Base-by-base conservation (phyloP, 305 asterid genomes). In the Ilex paraguariensis region DNA sequence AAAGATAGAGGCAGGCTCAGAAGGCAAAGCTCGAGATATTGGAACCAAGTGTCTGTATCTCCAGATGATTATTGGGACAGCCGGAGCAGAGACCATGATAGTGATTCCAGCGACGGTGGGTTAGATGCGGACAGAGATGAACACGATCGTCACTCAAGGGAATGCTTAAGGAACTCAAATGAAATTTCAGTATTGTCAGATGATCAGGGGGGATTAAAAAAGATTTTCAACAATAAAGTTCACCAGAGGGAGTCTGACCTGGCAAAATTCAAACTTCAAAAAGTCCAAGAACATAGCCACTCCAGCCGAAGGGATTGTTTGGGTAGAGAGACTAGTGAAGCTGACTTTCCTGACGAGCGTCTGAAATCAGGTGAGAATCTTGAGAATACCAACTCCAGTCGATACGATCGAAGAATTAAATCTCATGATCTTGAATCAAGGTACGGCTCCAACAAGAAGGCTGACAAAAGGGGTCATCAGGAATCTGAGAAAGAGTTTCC, bases 41-140 rank as follows among this genome's bases (percentile, higher is more conserved):
- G n/a, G 59, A 46, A 67, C 36, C 60, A 63, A 58, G 61, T 36
- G 48, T 63, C 74, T 64, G 45, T 57, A 56, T 75, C 82, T 45
- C 69, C 77, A 48, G 76, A 73, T 48, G 85, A 76, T 70, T 69
- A 10, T 59, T 51, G 60, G 73, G 69, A 64, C 66, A 69, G 50
- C 44, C 62, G 59, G 40, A 69, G 76, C 59, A 54, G 65, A 70
- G 40, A 57, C 56, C 60, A 40, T 32, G 69, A 63, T 57, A 67
- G 73, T 21, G 70, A 77, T 62, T 59, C 72, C 5, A 62, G 54
- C 31, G 69, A 61, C 15, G 75, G 68, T 45, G 60, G 66, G 69
- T 64, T 74, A 64, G 78, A 69, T 75, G 80, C 57, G 57, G 72
- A 64, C 40, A 28, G 62, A 53, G 60, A 66, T 45, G 59, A 68